These are phyloP conservation scores for Pleurotus djamor DNA, from an alignment of 768 basidiomycete species.

Conservation along the genomic window DNA sequence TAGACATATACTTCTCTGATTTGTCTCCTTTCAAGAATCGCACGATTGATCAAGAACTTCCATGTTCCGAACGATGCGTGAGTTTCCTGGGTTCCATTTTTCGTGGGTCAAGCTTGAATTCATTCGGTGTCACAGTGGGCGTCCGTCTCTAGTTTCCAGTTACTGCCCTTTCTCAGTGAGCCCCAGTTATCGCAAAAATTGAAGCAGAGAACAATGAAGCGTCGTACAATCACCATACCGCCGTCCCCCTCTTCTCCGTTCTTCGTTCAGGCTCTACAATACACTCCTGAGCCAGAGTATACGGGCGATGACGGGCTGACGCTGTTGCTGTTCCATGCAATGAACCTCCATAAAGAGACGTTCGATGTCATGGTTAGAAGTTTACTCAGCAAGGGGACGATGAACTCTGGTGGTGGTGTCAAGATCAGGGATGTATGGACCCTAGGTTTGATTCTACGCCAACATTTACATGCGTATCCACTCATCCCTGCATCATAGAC, in stretches of 20 bases:
- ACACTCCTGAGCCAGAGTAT: slow-evolving; percentile 9
- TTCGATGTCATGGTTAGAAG: slow-evolving; percentile 8
- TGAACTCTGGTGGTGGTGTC: neutral
- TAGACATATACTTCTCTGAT: too few relatives aligned
- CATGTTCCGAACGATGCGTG: too few relatives aligned
- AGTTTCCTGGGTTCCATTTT: too few relatives aligned
- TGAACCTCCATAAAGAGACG: slow-evolving; percentile 14
- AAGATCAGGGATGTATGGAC: slow-evolving; percentile 8
- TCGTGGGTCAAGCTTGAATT: neutral
- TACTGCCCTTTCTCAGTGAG: too few relatives aligned
- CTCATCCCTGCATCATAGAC: neutral
- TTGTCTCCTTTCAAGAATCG: too few relatives aligned
- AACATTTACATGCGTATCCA: neutral
- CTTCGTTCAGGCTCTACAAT: slow-evolving; percentile 12
- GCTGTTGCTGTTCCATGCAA: slow-evolving; percentile 12
- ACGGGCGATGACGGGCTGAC: slow-evolving; percentile 9
- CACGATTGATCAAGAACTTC: too few relatives aligned
- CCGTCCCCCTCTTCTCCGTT: slow-evolving; percentile 9
- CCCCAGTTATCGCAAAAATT: too few relatives aligned
- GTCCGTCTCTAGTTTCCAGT: neutral
- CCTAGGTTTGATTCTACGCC: neutral
- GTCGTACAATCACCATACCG: neutral
- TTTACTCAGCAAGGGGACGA: slow-evolving; percentile 1
- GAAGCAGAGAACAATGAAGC: neutral
- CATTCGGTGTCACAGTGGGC: neutral